These are phyloP conservation scores for Helicostylum pulchrum DNA, from an alignment of 192 early-diverging fungal species.

Conservation along the genomic window DNA sequence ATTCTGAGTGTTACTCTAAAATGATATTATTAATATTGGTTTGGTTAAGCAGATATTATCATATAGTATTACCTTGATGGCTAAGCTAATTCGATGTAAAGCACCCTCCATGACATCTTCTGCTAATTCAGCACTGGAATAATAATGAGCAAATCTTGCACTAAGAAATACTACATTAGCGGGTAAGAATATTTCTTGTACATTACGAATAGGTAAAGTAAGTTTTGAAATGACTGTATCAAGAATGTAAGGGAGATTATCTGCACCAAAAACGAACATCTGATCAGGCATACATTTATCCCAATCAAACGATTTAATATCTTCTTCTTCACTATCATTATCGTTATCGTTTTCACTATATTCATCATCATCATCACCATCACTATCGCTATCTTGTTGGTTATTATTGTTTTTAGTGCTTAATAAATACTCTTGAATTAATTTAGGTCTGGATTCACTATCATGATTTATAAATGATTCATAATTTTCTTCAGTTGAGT, in stretches of 20 bases:
- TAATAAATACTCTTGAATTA: constrained; percentile 15
- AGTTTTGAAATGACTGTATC: constrained; percentile 66
- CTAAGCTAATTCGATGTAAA: constrained; percentile 51
- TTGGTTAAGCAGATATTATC: too few relatives aligned
- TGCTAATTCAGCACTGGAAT: constrained; percentile 67
- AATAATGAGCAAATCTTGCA: constrained; percentile 86
- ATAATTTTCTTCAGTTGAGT: constrained; percentile 24
- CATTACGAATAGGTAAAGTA: constrained; percentile 51
- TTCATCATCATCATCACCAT: constrained; percentile 15
- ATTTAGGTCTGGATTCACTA: constrained; percentile 18
- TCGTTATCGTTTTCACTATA: neutral
- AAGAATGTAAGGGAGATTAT: constrained; percentile 69
- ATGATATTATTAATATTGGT: neutral
- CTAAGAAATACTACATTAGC: constrained; percentile 87
- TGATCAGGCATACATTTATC: constrained; percentile 78
- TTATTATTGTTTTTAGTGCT: neutral
- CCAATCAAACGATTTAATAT: constrained; percentile 47
- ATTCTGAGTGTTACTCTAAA: constrained; percentile 21
- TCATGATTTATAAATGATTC: constrained; percentile 27
- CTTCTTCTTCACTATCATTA: constrained; percentile 47
- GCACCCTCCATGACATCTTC: constrained; percentile 62
- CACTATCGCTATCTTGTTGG: constrained; percentile 2
- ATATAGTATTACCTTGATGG: constrained; percentile 44
- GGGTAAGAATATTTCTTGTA: constrained; percentile 63
- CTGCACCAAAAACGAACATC: constrained; percentile 88